Percentiles rank a stretch among this genome's conserved stretches.
These are phyloP conservation scores for Ceriops zippeliana DNA, from an alignment of 345 rosid species.

Conservation along the genomic window DNA sequence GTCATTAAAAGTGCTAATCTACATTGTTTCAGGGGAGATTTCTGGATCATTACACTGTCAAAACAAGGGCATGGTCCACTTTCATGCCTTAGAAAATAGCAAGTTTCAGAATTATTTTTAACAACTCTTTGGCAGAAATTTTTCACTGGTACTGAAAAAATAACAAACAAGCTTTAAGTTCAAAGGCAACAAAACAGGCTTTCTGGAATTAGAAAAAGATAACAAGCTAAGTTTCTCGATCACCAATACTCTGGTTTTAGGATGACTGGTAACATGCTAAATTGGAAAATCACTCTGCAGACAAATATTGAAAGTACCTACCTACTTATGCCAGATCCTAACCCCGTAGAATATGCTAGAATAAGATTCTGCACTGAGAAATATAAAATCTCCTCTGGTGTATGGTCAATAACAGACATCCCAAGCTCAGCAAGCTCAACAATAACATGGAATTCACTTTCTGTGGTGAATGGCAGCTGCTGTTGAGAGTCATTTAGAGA, in stretches of 20 bases:
- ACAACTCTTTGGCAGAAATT: no score
- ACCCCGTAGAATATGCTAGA: slow-evolving; percentile 81
- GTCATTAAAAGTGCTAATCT: no score
- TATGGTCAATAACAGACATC: slow-evolving; percentile 81
- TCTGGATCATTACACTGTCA: not conserved
- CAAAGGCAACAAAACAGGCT: no score
- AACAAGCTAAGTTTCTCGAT: no score
- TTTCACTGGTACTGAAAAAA: no score
- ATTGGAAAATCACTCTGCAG: not conserved
- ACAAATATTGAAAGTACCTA: slow-evolving; percentile 24
- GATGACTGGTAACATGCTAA: not conserved
- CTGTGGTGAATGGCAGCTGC: slow-evolving; percentile 37
- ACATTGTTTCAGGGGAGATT: not conserved
- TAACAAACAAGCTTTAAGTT: no score
- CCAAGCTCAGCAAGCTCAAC: slow-evolving; percentile 94
- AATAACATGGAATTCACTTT: slow-evolving; percentile 79
- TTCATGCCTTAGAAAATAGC: not conserved
- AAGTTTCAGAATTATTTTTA: not conserved
- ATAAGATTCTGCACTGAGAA: slow-evolving; percentile 80
- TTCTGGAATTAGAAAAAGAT: no score
- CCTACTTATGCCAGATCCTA: slow-evolving; percentile 94
- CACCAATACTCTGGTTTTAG: not conserved
- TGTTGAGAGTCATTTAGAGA: slow-evolving; percentile 48
- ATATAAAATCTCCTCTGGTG: slow-evolving; percentile 92
- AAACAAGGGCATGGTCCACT: not conserved